Percentiles rank a stretch among this genome's conserved stretches.
These are phyloP conservation scores for Centaurea solstitialis DNA, from an alignment of 129 eudicot genomes.

Conservation along the genomic window DNA sequence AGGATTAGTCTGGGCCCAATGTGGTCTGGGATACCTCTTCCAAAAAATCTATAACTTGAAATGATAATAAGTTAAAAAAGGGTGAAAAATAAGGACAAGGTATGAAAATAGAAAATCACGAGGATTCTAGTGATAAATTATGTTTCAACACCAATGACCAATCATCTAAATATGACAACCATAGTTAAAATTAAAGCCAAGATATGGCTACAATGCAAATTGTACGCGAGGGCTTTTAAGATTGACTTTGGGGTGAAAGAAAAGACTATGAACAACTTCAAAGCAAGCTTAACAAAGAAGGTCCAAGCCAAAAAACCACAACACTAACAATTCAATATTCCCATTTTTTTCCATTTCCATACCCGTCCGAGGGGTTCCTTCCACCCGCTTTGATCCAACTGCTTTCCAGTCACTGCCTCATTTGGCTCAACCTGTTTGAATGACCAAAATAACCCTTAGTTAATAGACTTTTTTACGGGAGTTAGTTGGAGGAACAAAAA, in stretches of 20 bases:
- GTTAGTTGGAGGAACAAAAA: neutral
- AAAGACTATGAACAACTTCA: slow-evolving; percentile 35
- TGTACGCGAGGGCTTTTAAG: slow-evolving; percentile 1
- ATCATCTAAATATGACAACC: slow-evolving; percentile 4
- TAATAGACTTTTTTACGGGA: neutral
- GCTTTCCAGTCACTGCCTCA: slow-evolving; percentile 98
- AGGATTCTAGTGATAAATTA: neutral
- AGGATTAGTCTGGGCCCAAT: too few species aligned
- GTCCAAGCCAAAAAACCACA: slow-evolving; percentile 1
- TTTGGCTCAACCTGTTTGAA: slow-evolving; percentile 76
- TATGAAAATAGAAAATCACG: neutral
- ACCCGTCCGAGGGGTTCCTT: slow-evolving; percentile 87
- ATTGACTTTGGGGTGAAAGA: neutral
- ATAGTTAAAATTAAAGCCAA: neutral
- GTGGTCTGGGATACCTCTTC: too few species aligned
- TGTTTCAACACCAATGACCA: neutral
- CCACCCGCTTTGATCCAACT: slow-evolving; percentile 83
- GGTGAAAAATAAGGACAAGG: too few species aligned
- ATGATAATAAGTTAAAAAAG: too few species aligned
- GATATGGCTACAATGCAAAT: neutral
- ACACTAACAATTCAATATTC: slow-evolving; percentile 32
- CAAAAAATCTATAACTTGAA: too few species aligned
- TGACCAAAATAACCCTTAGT: neutral
- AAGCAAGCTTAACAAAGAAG: slow-evolving; percentile 18
- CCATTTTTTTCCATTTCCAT: slow-evolving; percentile 90